A percentile compares a stretch with the other conserved stretches of the same genome.
phyloP scores from a whole-genome alignment of 2,329 filamentous ascomycete genomes.

The Colletotrichum graminicola region DNA sequence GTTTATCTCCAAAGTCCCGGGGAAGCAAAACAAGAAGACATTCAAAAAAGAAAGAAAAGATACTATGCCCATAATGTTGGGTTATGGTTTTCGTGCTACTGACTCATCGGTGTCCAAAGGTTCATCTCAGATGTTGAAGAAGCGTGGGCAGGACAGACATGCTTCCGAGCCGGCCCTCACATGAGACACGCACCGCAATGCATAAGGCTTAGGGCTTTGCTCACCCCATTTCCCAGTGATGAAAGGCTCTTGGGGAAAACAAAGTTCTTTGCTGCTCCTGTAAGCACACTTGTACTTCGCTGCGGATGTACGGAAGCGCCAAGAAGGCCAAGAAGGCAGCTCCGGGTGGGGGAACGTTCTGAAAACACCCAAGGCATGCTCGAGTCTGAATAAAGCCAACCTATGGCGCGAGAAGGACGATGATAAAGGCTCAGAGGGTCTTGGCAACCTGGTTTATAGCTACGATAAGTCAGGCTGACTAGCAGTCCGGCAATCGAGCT shows the following conservation, averaged over 20 bases:
- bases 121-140: background rate
- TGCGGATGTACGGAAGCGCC: background rate
- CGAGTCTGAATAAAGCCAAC: background rate
- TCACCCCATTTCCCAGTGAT: background rate
- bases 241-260: background rate
- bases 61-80: background rate
- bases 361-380: background rate
- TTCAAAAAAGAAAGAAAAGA: background rate
- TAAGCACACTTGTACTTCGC: background rate
- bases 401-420: background rate
- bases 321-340: background rate
- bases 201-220: background rate
- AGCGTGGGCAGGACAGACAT: background rate
- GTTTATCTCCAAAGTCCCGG: background rate
- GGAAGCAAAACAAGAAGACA: background rate
- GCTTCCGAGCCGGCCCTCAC: background rate
- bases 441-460: background rate
- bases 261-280: background rate
- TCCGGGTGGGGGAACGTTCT: background rate
- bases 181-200: background rate
- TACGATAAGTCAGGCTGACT: background rate
- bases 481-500: background rate
- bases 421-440: background rate
- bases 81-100: background rate
- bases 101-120: background rate